These are phyloP conservation scores for Artemisia argyi DNA, from an alignment of 129 eudicot genomes.

Conservation along the genomic window DNA sequence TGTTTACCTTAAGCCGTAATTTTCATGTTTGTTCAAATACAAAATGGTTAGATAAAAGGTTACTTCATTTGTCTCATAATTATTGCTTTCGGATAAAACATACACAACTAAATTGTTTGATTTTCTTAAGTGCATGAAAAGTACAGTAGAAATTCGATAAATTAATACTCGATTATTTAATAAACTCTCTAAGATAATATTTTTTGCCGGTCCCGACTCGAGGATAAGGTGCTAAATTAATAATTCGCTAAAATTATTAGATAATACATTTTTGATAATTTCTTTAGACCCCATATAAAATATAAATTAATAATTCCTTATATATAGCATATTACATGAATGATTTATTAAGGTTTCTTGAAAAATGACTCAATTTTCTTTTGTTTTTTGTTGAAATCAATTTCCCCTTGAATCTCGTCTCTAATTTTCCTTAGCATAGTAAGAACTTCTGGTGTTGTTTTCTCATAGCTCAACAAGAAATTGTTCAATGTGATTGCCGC, in stretches of 20 bases:
- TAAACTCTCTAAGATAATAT: constrained; percentile 13
- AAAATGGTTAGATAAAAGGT: too few relatives aligned
- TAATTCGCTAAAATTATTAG: constrained; percentile 38
- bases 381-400: constrained; percentile 32
- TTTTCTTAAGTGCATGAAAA: too few relatives aligned
- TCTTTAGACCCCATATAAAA: constrained; percentile 24
- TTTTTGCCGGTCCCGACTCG: constrained; percentile 20
- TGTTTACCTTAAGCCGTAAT: too few relatives aligned
- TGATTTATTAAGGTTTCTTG: constrained; percentile 6
- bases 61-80: too few relatives aligned
- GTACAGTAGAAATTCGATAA: constrained; percentile 34
- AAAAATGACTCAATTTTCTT: constrained; percentile 2
- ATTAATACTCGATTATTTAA: constrained; percentile 40
- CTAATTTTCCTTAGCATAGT: constrained; percentile 35
- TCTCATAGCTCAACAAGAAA: constrained; percentile 32
- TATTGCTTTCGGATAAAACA: too few relatives aligned
- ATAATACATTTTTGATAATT: constrained; percentile 36
- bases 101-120: too few relatives aligned
- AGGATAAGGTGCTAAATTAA: constrained; percentile 23
- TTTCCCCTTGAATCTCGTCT: constrained; percentile 39
- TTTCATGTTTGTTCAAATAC: too few relatives aligned
- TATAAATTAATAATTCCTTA: constrained; percentile 29
- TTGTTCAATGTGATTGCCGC: constrained; percentile 33
- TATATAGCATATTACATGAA: constrained; percentile 25
- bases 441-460: constrained; percentile 35